These are phyloP conservation scores for Carnegiea gigantea DNA, from an alignment of 179 eudicot species.

Conservation along the genomic window DNA sequence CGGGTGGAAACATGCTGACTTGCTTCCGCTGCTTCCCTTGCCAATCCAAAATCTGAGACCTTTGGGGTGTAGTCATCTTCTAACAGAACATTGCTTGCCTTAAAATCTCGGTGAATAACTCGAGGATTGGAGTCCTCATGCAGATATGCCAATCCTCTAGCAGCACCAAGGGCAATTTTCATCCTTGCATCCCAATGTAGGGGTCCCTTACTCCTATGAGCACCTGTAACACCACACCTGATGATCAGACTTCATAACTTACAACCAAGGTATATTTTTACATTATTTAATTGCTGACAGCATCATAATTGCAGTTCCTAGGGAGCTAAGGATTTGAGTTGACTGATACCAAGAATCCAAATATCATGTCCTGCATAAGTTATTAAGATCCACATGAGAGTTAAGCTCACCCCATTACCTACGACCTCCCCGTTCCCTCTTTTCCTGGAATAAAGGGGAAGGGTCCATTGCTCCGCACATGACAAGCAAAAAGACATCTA, in stretches of 20 bases:
- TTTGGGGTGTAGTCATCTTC: slow-evolving; percentile 92
- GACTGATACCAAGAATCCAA: neutral
- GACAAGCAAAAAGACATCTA: neutral
- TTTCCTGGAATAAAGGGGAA: too few species aligned
- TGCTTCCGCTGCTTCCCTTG: slow-evolving; percentile 95
- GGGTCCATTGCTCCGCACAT: neutral
- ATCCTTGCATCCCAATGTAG: slow-evolving; percentile 93
- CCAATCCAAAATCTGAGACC: slow-evolving; percentile 97
- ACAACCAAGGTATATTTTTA: neutral
- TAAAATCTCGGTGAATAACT: slow-evolving; percentile 92
- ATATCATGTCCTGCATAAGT: neutral
- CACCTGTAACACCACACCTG: slow-evolving; percentile 47
- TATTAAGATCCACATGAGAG: neutral
- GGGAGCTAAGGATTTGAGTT: neutral
- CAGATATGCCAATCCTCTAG: slow-evolving; percentile 95
- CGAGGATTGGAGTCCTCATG: slow-evolving; percentile 98
- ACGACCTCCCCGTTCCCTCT: neutral
- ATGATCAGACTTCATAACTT: neutral
- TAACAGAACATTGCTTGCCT: slow-evolving; percentile 81
- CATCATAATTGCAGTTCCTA: neutral
- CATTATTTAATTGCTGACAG: neutral
- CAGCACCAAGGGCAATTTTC: slow-evolving; percentile 96
- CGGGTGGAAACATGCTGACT: slow-evolving; percentile 85
- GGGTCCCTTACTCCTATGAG: slow-evolving; percentile 56
- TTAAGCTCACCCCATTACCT: neutral